Evolutionary conservation across 1,139 yeast species (phyloP).

Genomic region (Ogataea hybrid): DNA sequence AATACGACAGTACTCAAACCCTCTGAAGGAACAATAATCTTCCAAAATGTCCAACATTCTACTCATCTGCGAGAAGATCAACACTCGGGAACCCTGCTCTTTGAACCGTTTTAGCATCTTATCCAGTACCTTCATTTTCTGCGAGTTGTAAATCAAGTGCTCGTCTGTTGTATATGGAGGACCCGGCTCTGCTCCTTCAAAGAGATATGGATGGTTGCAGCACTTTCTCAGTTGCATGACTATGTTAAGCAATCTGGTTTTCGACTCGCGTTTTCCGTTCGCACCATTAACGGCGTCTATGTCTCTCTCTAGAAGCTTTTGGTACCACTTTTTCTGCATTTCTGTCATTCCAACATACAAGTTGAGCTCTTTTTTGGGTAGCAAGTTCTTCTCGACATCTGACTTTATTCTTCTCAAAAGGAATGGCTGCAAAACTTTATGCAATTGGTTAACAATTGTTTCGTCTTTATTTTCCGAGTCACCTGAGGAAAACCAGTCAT

Average conservation of each 20-base stretch:
- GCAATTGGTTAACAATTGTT: constrained; percentile 78
- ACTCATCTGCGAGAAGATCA: constrained; percentile 81
- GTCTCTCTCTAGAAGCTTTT: constrained; percentile 71
- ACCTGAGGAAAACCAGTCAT: constrained; percentile 59
- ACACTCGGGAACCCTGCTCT: constrained; percentile 69
- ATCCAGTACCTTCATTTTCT: constrained; percentile 71
- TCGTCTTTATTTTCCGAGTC: constrained; percentile 38
- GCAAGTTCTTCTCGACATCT: constrained; percentile 73
- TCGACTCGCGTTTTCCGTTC: constrained; percentile 70
- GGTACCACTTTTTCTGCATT: constrained; percentile 78
- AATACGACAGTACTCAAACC: constrained; percentile 68
- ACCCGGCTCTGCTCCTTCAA: constrained; percentile 87
- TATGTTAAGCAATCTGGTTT: constrained; percentile 70
- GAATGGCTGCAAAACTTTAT: constrained; percentile 80
- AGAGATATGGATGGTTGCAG: constrained; percentile 79
- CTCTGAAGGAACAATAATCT: constrained; percentile 71
- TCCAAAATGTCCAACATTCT: constrained; percentile 76
- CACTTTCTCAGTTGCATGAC: constrained; percentile 85
- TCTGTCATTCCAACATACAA: constrained; percentile 72
- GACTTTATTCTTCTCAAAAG: constrained; percentile 71
- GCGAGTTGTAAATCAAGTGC: constrained; percentile 70
- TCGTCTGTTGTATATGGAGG: constrained; percentile 85
- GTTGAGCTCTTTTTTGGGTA: constrained; percentile 73
- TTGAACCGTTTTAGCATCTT: constrained; percentile 60
- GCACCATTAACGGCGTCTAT: constrained; percentile 84